Evolutionary conservation across 768 basidiomycete species (phyloP), one percentile per base, ranked within the genome.

Genomic region (Tephrocybe sp.): DNA sequence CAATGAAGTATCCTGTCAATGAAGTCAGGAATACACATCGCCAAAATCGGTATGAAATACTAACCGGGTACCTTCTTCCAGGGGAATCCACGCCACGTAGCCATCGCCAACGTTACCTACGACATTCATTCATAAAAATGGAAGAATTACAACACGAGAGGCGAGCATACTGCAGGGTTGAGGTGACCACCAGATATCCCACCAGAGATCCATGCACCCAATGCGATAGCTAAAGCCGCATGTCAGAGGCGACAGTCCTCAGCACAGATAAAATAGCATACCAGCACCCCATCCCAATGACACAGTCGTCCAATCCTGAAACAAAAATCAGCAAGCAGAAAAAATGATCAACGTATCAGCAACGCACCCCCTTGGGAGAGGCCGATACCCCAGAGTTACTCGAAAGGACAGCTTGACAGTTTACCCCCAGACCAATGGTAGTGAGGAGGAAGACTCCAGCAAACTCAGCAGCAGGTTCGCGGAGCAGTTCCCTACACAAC

Each of bases 31-130:
- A 33, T n/a, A 19, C 12, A 25, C 27, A 21, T 12, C 31, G 29
- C 18, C 5, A 15, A 5, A 8, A 18, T 2, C 25, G 13, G 25
- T 15, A 6, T 13, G 5, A 21, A 12, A 24, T 3, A 42, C 65
- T 40, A 49, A 70, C 57, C 67, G 1, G 86, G 86, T 0, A 85
- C 86, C 59, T 88, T 88, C 56, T 73, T 75, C 80, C 83, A 82
- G 1, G 85, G 84, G 64, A 88, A 87, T 49, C 71, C 71, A 48
- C 86, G 81, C 65, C 79, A 77, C 11, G 78, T 70, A 10, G 81
- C 83, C 39, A 86, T 56, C 18, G 79, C 72, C 45, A 88, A 66
- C n/a, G 86, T 88, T 18, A 86, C 73, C 79, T 80, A 37, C 16
- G 24, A 21, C 24, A 2, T 29, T 47, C n/a, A 42, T 45, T 49